Evolutionary conservation across 1,284 basidiomycete species (phyloP).

Genomic region (Irpex rosettiformis): DNA sequence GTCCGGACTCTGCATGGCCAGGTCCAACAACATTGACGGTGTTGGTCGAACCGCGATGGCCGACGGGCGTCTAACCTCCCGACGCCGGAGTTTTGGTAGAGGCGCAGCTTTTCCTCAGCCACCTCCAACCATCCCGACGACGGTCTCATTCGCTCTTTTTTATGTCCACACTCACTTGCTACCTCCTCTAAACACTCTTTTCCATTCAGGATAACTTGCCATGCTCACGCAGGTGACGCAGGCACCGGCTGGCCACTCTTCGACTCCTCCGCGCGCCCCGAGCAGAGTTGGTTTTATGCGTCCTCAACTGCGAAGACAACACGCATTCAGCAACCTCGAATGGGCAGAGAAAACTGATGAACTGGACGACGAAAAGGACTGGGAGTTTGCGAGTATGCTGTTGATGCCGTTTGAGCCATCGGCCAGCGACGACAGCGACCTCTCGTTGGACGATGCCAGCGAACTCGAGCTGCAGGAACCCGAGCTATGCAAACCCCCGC

Average conservation of each 20-base stretch:
- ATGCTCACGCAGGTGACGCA: not conserved
- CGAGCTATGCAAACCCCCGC: slow-evolving; percentile 6
- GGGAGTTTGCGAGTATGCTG: slow-evolving; percentile 11
- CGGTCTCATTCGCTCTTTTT: not conserved
- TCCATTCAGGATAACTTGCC: not conserved
- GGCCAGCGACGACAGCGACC: slow-evolving; percentile 7
- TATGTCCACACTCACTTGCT: slow-evolving; percentile 7
- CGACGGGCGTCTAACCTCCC: not conserved
- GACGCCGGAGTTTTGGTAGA: not conserved
- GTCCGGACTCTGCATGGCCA: no score
- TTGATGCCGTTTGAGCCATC: slow-evolving; percentile 6
- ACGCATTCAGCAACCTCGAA: slow-evolving; percentile 7
- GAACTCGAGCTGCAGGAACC: slow-evolving; percentile 1
- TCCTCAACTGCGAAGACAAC: slow-evolving; percentile 6
- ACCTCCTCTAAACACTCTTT: not conserved
- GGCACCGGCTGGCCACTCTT: slow-evolving; percentile 1
- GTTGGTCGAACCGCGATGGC: not conserved
- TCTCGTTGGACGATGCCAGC: slow-evolving; percentile 4
- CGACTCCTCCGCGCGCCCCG: slow-evolving; percentile 8
- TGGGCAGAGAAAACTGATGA: slow-evolving; percentile 7
- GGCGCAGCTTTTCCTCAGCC: not conserved
- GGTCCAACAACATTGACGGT: not conserved
- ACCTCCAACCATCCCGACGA: not conserved
- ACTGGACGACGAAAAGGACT: slow-evolving; percentile 11
- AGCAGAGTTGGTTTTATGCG: slow-evolving; percentile 14